Conservation (phyloP, 2,329 filamentous ascomycete species). For the Tolypocladium guangdongense region DNA sequence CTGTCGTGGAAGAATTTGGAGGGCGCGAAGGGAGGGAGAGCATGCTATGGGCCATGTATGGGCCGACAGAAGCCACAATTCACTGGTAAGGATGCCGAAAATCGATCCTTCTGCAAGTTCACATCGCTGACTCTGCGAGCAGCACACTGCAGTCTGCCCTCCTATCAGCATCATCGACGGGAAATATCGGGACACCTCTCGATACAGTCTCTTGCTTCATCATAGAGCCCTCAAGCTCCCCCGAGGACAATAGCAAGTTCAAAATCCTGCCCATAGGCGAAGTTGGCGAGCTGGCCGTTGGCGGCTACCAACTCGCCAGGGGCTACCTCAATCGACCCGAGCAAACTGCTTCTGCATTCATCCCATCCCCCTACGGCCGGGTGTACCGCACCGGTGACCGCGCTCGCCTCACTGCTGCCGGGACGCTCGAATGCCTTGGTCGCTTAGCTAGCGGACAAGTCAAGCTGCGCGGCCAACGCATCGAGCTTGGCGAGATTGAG, state of each 20-base stretch:
- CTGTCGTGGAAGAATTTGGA: slow-evolving; percentile 72
- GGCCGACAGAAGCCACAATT: slow-evolving; percentile 83
- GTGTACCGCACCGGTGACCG: slow-evolving; percentile 83
- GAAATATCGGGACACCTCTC: slow-evolving; percentile 67
- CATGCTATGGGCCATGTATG: slow-evolving; percentile 87
- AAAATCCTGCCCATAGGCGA: slow-evolving; percentile 53
- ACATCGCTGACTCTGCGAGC: background rate
- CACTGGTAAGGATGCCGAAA: slow-evolving; percentile 47
- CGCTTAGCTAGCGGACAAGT: slow-evolving; percentile 73
- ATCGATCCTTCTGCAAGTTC: background rate
- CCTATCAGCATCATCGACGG: slow-evolving; percentile 40
- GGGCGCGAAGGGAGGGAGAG: slow-evolving; percentile 38
- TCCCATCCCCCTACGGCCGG: slow-evolving; percentile 54
- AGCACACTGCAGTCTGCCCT: slow-evolving; percentile 63
- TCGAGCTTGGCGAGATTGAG: slow-evolving; percentile 72
- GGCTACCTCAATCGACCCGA: slow-evolving; percentile 75
- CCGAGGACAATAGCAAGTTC: slow-evolving; percentile 19
- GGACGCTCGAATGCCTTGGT: slow-evolving; percentile 72
- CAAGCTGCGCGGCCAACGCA: slow-evolving; percentile 73
- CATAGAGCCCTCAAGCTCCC: slow-evolving; percentile 33
- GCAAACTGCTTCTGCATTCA: slow-evolving; percentile 61
- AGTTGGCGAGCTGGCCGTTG: slow-evolving; percentile 70
- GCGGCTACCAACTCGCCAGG: slow-evolving; percentile 66
- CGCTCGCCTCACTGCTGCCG: slow-evolving; percentile 54
- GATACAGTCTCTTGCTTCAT: slow-evolving; percentile 74